Evolutionary conservation across 305 asterid genomes (phyloP), one percentile per base, ranked within the genome.

Genomic region (Galium porrigens): DNA sequence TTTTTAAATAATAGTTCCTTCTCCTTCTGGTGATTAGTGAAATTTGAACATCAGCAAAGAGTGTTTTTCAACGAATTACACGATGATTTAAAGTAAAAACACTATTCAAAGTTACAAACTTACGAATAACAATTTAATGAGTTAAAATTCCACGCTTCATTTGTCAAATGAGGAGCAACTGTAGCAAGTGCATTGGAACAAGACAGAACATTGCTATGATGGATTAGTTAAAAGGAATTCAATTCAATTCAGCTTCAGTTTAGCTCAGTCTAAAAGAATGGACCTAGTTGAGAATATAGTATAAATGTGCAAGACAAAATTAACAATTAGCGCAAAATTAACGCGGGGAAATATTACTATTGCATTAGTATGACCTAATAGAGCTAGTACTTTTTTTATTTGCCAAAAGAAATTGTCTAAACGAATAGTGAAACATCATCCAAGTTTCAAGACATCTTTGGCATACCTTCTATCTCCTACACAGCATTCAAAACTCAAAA

Each of bases 401-500:
- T 2, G 32, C 60, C 33, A 20, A 5, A 34, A 54, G 46, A 66
- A 48, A 65, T 41, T 65, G 54, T 58, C 65, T 37, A 29, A 51
- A 30, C 60, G 60, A 64, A 27, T 25, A 55, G 17, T 27, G 34
- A 14, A 22, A 22, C 15, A 55, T 52, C 9, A n/a, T 51, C 42
- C 68, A 41, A 64, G 36, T 22, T 63, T 33, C 41, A 58, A 65
- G 53, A 68, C 69, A 66, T 59, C 68, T 56, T 25, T 30, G 42
- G 51, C 68, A 49, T 25, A 48, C 12, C 51, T 57, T 51, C 27
- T 51, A 51, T 57, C 63, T 18, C 33, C 64, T 58, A 59, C 30
- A 39, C 58, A 37, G 32, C 48, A 37, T 54, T 12, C 48, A 57
- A 48, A 65, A 68, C 72, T 41, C 68, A 63, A 60, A 70, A 60